Base-by-base conservation (phyloP, 2,329 filamentous ascomycete genomes). In the Biscogniauxia marginata region DNA sequence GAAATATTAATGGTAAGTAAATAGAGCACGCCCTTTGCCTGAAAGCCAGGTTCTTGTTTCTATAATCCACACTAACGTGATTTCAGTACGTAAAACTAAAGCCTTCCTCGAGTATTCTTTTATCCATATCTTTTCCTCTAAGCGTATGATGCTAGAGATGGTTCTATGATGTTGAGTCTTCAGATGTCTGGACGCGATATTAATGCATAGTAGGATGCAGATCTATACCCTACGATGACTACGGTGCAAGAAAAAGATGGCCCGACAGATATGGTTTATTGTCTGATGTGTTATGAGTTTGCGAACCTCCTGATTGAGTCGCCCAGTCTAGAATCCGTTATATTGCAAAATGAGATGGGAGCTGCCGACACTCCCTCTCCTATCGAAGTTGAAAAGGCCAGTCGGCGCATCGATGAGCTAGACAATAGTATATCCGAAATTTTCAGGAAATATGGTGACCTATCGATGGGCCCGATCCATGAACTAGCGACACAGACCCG, bases 211-310 rank as follows among this genome's bases (percentile, higher is more conserved):
- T n/a, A 39, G 30, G 84, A 87, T 61, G 75, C 77, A 20, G 83
- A 86, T 58, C 72, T 87, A 0, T 80, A 79, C 56, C 82, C 81
- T 1, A 75, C 75, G 2, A 81, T 82, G 30, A 77, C 75, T 7
- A 77, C 80, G 0, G 68, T 84, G 1, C 74, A 77, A 46, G 73
- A 80, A 11, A 78, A 78, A 19, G 80, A 84, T 1, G 82, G 82
- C 0, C 82, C 83, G 2, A 86, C 83, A 0, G 83, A 86, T 58
- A 86, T 86, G 83, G 79, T 81, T 0, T 84, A 84, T 58, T 77
- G 77, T 58, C 63, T 85, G 25, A 69, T 84, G 8, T 71, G 75
- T 4, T 80, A 78, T 68, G 78, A 79, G 49, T 72, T 85, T 3
- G 77, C 76, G 46, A 75, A 75, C 30, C 79, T 83, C 56, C 72